phyloP scores from a whole-genome alignment of 371 early-diverging fungal species.

The Zancudomyces culisetae region DNA sequence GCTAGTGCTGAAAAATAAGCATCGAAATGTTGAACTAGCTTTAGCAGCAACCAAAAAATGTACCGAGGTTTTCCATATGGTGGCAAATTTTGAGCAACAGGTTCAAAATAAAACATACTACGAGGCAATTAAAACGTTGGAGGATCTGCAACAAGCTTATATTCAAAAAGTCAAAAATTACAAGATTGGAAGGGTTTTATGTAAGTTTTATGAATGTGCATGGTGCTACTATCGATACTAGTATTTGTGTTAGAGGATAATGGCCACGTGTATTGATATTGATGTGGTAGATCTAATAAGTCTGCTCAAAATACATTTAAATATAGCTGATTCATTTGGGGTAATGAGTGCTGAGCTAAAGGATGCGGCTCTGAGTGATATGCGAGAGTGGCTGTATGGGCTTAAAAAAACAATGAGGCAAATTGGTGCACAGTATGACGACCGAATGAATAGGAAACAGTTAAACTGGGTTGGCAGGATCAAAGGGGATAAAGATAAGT shows the following conservation, averaged over 20 bases:
- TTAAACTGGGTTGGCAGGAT: conserved; percentile 22
- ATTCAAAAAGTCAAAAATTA: conserved; percentile 3
- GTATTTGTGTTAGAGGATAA: too few species aligned
- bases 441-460: conserved; percentile 47
- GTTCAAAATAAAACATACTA: conserved; percentile 74
- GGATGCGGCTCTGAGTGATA: conserved; percentile 59
- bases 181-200: conserved; percentile 1
- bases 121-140: conserved; percentile 49
- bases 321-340: conserved; percentile 43
- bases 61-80: conserved; percentile 68
- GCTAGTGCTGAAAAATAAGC: conserved; percentile 57
- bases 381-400: conserved; percentile 82
- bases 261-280: too few species aligned
- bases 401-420: conserved; percentile 54
- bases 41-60: conserved; percentile 67
- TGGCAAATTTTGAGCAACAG: conserved; percentile 59
- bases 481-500: conserved; percentile 13
- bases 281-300: background rate
- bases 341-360: conserved; percentile 63
- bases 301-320: background rate
- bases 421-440: conserved; percentile 73
- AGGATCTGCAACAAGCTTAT: conserved; percentile 5
- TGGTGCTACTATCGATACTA: too few species aligned
- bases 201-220: too few species aligned
- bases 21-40: conserved; percentile 73